These are phyloP conservation scores for Letharia lupina DNA, from an alignment of 495 filamentous ascomycete species.

Conservation along the genomic window DNA sequence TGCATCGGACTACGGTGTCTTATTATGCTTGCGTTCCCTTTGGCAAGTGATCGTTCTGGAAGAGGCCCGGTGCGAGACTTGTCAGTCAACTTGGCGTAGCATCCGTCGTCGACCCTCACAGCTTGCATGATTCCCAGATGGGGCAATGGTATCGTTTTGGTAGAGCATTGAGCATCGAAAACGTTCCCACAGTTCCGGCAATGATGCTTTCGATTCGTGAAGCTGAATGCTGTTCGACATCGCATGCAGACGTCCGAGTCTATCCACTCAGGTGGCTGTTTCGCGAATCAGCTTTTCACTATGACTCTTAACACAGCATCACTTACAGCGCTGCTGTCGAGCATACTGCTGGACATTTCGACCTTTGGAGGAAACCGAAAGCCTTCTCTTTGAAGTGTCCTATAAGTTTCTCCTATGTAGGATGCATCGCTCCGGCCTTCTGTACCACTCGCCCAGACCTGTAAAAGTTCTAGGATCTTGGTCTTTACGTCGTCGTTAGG, in stretches of 20 bases:
- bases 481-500: conserved; percentile 76
- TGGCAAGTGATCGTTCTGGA: conserved; percentile 28
- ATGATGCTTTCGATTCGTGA: conserved; percentile 96
- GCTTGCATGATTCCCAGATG: conserved; percentile 87
- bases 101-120: conserved; percentile 95
- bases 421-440: conserved; percentile 74
- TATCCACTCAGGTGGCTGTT: conserved; percentile 89
- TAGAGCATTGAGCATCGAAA: conserved; percentile 87
- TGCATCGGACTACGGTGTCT: conserved; percentile 62
- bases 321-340: conserved; percentile 91
- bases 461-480: conserved; percentile 88
- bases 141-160: conserved; percentile 79
- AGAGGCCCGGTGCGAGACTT: conserved; percentile 42
- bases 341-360: conserved; percentile 86
- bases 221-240: conserved; percentile 89
- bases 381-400: conserved; percentile 69
- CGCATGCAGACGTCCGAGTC: conserved; percentile 99
- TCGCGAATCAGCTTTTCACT: conserved; percentile 20
- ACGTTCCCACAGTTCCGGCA: conserved; percentile 96
- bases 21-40: conserved; percentile 45
- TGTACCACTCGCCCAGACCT: conserved; percentile 85
- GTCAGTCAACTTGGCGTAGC: conserved; percentile 80
- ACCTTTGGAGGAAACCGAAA: conserved; percentile 82
- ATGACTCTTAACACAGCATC: conserved; percentile 5
- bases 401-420: conserved; percentile 84